Evolutionary conservation across 768 basidiomycete genomes (phyloP), one percentile per base, ranked within the genome.

Genomic region (Chalciporus pseudorubinellus): DNA sequence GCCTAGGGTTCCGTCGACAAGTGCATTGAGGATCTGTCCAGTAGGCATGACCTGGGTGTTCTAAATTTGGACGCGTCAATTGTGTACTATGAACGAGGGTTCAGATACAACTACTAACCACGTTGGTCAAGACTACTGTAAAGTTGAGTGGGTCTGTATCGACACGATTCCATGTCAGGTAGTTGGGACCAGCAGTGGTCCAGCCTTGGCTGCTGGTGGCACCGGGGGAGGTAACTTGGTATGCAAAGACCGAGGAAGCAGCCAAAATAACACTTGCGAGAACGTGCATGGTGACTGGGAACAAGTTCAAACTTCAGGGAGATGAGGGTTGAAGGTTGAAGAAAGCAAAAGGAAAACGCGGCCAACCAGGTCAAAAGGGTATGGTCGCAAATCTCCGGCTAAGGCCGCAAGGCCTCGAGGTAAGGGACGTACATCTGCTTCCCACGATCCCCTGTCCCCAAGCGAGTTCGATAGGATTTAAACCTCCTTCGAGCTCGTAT

Each of bases 61-160:
- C 80, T 80, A 52, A 49, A 49, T 48, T 51, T 16, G 20, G 38
- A 36, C 36, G 26, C 18, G 48, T 59, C 19, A 36, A 54, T 9
- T n/a, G 38, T 26, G 44, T 38, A 24, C 7, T 24, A 7, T 7
- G 24, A 24, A 24, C 24, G 24, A 24, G 24, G 18, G 40, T 21
- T 21, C 4, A 8, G 2, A 48, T 31, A 16, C 36, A 41, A 20
- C 14, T 20, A 10, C 76, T 39, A 48, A 84, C 89, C 63, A 75
- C 66, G 71, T 89, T 88, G 55, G 74, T 77, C 42, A 95, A 76
- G 44, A 90, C 71, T 43, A 78, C 76, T 13, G 87, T 80, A 68
- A 93, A 92, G 70, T 80, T 89, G 46, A 50, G 21, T 0, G 78
- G 69, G 63, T 95, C 92, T 9, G 86, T 88, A 47, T 56, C 52